Conservation (phyloP, 2,329 filamentous ascomycete genomes). For the Penicillium sp. region DNA sequence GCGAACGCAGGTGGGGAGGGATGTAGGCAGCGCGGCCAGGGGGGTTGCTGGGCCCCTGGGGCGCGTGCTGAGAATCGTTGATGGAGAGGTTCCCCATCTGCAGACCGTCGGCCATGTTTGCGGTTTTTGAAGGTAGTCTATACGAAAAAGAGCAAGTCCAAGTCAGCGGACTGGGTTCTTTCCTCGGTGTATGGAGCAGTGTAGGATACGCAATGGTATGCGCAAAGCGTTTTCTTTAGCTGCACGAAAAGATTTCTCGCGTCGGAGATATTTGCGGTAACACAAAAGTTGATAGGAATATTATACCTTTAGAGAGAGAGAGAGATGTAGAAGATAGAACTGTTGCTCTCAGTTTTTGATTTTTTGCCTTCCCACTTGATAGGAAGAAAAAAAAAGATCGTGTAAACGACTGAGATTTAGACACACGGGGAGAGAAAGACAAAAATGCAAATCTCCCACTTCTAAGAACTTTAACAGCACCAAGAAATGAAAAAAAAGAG, state of each 20-base stretch:
- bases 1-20: conserved; percentile 61
- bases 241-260: background rate
- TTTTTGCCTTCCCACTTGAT: conserved; percentile 24
- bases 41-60: conserved; percentile 42
- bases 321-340: conserved; percentile 11
- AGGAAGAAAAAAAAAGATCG: conserved; percentile 24
- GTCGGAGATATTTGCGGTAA: background rate
- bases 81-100: conserved; percentile 47
- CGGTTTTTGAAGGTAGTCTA: conserved; percentile 14
- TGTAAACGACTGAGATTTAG: conserved; percentile 19
- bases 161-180: conserved; percentile 11
- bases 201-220: background rate
- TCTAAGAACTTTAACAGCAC: conserved; percentile 35
- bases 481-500: conserved; percentile 28
- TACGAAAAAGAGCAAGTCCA: background rate
- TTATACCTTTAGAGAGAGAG: background rate
- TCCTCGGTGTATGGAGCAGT: background rate
- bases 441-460: conserved; percentile 31
- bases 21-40: conserved; percentile 63
- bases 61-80: conserved; percentile 63
- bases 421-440: conserved; percentile 16
- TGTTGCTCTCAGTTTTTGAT: conserved; percentile 11
- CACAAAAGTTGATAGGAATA: background rate
- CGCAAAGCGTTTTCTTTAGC: conserved; percentile 15
- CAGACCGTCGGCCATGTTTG: conserved; percentile 43